Evolutionary conservation across 2,329 filamentous ascomycete species (phyloP).

Genomic region (Colletotrichum destructivum): DNA sequence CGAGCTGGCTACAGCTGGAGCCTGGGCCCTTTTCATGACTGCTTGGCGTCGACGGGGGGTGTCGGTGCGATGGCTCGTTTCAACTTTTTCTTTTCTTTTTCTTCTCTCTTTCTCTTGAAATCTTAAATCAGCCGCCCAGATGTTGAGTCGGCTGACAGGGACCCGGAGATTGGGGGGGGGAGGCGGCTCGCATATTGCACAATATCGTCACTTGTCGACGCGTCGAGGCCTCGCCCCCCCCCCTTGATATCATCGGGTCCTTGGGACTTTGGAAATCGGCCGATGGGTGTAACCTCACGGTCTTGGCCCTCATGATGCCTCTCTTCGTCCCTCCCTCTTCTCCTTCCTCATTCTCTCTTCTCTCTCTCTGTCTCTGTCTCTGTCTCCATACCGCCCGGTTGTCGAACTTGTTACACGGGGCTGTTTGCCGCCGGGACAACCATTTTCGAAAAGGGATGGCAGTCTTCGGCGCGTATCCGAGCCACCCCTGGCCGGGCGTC

Average conservation of each 20-base stretch:
- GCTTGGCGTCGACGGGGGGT: neutral
- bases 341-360: neutral
- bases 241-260: neutral
- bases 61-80: neutral
- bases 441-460: neutral
- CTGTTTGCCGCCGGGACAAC: neutral
- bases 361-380: no score
- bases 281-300: neutral
- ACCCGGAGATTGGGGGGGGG: constrained; percentile 14
- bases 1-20: constrained; percentile 4
- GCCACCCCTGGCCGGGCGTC: constrained; percentile 2
- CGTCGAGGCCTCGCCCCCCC: neutral
- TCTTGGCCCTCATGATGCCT: neutral
- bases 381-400: neutral
- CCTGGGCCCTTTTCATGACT: neutral
- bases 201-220: neutral
- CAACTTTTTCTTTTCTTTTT: neutral
- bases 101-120: neutral
- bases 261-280: constrained; percentile 3
- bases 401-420: neutral
- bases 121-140: no score
- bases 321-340: no score
- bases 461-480: constrained; percentile 24
- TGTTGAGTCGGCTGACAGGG: neutral
- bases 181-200: constrained; percentile 10